These are phyloP conservation scores for Dendrobium nobile DNA, from an alignment of 106 monocot genomes.

Conservation along the genomic window DNA sequence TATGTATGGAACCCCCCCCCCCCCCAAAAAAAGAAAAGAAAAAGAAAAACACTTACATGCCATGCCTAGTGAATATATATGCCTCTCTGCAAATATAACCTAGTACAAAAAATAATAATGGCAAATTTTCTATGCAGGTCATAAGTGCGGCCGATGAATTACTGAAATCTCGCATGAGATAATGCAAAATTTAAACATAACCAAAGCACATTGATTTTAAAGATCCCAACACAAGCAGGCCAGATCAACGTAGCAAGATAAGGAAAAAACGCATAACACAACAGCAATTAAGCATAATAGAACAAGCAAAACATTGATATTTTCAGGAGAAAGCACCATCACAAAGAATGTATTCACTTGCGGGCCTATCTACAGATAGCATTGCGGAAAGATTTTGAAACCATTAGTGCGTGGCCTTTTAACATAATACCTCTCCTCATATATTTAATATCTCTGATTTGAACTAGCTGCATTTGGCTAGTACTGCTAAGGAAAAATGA, in stretches of 20 bases:
- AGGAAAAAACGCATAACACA: neutral
- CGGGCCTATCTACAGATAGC: slow-evolving; percentile 14
- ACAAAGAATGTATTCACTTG: slow-evolving; percentile 15
- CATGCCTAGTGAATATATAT: neutral
- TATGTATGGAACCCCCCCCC: no score
- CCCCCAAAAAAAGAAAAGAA: no score
- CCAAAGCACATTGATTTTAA: neutral
- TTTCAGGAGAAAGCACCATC: neutral
- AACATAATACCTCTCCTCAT: slow-evolving; percentile 6
- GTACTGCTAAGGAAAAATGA: no score
- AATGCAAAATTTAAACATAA: neutral
- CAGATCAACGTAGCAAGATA: neutral
- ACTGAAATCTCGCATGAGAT: no score
- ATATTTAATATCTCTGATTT: slow-evolving; percentile 7
- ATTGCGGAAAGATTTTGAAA: slow-evolving; percentile 21
- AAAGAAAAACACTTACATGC: neutral
- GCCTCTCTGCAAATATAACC: no score
- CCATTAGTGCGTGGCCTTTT: slow-evolving; percentile 13
- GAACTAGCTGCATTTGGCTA: no score
- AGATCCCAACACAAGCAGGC: neutral
- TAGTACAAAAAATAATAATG: neutral
- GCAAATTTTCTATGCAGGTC: neutral
- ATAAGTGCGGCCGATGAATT: neutral
- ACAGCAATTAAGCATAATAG: neutral
- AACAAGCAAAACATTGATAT: neutral